These are phyloP conservation scores for Antrodiella citrinella DNA, from an alignment of 768 basidiomycete genomes.

Conservation along the genomic window DNA sequence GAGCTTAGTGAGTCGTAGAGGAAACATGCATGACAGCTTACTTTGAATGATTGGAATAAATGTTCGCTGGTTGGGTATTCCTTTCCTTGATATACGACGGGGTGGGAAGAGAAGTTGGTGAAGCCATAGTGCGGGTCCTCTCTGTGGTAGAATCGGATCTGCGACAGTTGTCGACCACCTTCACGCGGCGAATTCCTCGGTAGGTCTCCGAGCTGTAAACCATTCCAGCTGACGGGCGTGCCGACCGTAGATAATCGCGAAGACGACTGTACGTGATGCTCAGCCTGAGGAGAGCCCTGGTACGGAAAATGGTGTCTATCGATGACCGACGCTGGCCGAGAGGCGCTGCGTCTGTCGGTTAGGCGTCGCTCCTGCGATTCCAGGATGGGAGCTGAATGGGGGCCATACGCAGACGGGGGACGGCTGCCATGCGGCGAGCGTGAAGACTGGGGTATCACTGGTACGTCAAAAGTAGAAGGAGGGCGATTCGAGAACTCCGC, in stretches of 20 bases:
- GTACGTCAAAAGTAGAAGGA: not conserved
- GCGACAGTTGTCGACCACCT: constrained; percentile 1
- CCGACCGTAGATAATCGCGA: not conserved
- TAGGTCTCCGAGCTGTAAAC: too few species aligned
- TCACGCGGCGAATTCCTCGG: too few species aligned
- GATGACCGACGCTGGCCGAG: not conserved
- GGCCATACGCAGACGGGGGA: not conserved
- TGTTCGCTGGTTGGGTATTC: constrained; percentile 72
- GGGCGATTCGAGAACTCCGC: not conserved
- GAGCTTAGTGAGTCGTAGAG: not conserved
- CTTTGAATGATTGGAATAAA: constrained; percentile 63
- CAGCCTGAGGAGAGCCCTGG: not conserved
- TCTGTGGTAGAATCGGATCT: constrained; percentile 57
- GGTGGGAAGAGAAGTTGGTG: constrained; percentile 66
- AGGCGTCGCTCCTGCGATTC: not conserved
- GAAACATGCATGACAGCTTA: not conserved
- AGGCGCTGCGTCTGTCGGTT: not conserved
- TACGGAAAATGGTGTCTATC: too few species aligned
- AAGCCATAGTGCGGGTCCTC: constrained; percentile 60
- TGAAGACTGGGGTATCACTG: not conserved
- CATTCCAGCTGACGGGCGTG: not conserved
- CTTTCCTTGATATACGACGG: constrained; percentile 52
- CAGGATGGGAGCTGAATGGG: not conserved
- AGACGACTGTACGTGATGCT: not conserved
- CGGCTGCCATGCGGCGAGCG: not conserved